Percentiles rank a stretch among this genome's conserved stretches.
Conservation (phyloP, 768 basidiomycete genomes). For the Mycena pura region DNA sequence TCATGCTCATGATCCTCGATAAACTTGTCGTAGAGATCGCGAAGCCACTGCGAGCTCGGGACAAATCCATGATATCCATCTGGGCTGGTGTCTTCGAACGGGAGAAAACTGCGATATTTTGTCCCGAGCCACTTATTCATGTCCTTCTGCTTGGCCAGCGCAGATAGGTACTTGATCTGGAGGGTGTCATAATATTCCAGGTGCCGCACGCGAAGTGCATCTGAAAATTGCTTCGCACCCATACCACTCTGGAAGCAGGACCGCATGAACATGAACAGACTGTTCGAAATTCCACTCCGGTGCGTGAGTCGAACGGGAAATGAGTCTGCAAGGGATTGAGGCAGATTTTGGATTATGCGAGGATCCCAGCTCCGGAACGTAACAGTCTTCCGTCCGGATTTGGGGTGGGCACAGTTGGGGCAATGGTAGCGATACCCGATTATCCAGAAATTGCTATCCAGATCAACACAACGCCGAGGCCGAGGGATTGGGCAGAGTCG, state of each 20-base stretch:
- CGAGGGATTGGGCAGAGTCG: background rate
- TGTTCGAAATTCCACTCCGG: background rate
- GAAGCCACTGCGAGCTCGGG: conserved; percentile 17
- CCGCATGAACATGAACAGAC: background rate
- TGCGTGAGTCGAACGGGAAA: background rate
- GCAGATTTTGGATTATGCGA: background rate
- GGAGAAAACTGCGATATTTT: conserved; percentile 22
- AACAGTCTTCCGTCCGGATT: background rate
- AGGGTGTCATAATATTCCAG: conserved; percentile 27
- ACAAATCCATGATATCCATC: conserved; percentile 31
- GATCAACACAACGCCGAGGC: background rate
- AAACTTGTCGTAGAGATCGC: background rate
- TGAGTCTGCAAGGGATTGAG: background rate
- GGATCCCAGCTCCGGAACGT: conserved; percentile 7
- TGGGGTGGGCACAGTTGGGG: background rate
- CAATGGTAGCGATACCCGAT: background rate
- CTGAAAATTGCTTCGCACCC: conserved; percentile 35
- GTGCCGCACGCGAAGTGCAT: conserved; percentile 31
- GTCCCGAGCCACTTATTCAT: background rate
- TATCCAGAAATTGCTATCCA: background rate
- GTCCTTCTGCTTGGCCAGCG: background rate
- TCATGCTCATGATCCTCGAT: background rate
- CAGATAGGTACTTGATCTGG: conserved; percentile 28
- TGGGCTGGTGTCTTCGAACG: conserved; percentile 23
- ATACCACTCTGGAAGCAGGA: conserved; percentile 34